Percentiles rank a stretch among this genome's conserved stretches.
Conservation (phyloP, 495 filamentous ascomycete genomes). For the Pseudoneurospora amorphoporcata region DNA sequence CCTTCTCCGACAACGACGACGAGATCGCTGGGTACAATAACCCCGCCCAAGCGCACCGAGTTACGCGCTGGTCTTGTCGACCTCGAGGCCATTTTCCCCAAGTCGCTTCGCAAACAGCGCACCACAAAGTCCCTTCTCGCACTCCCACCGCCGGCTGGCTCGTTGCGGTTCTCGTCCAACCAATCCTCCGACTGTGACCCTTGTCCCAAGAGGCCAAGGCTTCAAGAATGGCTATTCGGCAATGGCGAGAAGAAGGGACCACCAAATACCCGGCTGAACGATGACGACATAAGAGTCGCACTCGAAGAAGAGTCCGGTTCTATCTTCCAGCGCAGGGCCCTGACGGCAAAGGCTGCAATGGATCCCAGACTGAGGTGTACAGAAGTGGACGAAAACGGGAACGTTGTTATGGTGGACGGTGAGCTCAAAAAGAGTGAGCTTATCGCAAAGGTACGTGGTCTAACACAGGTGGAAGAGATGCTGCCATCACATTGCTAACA, state of each 20-base stretch:
- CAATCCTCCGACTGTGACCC: conserved; percentile 18
- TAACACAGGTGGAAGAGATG: background rate
- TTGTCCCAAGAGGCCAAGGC: conserved; percentile 35
- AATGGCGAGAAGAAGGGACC: conserved; percentile 18
- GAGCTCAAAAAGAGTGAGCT: conserved; percentile 96
- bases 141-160: conserved; percentile 3
- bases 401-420: conserved; percentile 87
- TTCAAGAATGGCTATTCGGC: conserved; percentile 49
- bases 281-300: conserved; percentile 43
- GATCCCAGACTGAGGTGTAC: conserved; percentile 83
- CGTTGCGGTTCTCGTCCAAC: conserved; percentile 22
- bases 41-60: conserved; percentile 16
- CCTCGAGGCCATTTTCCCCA: conserved; percentile 35
- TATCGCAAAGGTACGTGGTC: conserved; percentile 71
- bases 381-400: conserved; percentile 87
- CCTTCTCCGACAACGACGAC: conserved; percentile 2
- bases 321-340: conserved; percentile 49
- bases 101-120: conserved; percentile 11
- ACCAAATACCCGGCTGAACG: conserved; percentile 24
- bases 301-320: conserved; percentile 39
- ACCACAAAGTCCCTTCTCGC: background rate
- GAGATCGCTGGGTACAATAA: conserved; percentile 4
- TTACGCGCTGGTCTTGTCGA: conserved; percentile 34
- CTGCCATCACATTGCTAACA: background rate
- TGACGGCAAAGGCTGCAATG: conserved; percentile 62